A percentile compares a stretch with the other conserved stretches of the same genome.
Conservation (phyloP, 306 rosid genomes). For the Trifolium fragiferum region DNA sequence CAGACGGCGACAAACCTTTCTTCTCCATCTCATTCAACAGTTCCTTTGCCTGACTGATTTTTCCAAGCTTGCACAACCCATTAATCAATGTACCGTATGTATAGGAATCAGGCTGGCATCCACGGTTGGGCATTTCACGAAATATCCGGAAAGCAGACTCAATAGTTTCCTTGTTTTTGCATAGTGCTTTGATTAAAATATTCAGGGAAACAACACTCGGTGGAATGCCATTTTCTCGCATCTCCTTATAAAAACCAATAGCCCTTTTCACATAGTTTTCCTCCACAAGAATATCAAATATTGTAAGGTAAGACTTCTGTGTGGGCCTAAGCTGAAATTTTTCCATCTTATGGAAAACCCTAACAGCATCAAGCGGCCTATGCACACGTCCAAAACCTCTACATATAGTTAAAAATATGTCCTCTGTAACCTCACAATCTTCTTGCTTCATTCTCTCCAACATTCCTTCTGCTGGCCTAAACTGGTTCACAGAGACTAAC, state of each 20-base stretch:
- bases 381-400: conserved; percentile 85
- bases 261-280: conserved; percentile 80
- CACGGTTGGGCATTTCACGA: conserved; percentile 75
- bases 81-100: conserved; percentile 90
- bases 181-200: conserved; percentile 86
- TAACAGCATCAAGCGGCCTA: conserved; percentile 69
- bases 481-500: conserved; percentile 71
- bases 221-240: conserved; percentile 69
- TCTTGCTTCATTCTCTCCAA: conserved; percentile 85
- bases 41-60: conserved; percentile 66
- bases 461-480: conserved; percentile 73
- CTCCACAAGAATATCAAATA: conserved; percentile 77
- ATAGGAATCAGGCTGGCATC: conserved; percentile 82
- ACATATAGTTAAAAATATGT: conserved; percentile 59
- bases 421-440: conserved; percentile 64
- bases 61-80: conserved; percentile 74
- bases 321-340: conserved; percentile 64
- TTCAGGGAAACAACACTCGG: conserved; percentile 74
- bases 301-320: conserved; percentile 64
- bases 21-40: conserved; percentile 74
- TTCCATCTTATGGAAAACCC: conserved; percentile 76
- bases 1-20: conserved; percentile 68
- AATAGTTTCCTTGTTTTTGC: conserved; percentile 70
- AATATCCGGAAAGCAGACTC: conserved; percentile 73
- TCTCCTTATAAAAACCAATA: conserved; percentile 67